A percentile compares a stretch with the other conserved stretches of the same genome.
phyloP scores from a whole-genome alignment of 179 eudicot species.

The Actinidia chinensis region DNA sequence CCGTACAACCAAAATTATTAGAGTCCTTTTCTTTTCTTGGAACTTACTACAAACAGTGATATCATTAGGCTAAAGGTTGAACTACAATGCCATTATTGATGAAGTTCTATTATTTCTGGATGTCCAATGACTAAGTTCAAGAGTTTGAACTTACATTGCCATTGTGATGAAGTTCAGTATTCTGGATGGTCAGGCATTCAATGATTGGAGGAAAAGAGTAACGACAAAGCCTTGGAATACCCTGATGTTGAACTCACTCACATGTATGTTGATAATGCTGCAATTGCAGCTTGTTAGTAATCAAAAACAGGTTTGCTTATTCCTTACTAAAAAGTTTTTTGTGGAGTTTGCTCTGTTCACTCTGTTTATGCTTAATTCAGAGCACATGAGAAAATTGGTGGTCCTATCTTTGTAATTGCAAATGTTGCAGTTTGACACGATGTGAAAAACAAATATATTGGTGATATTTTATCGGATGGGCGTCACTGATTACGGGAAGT shows the following conservation, averaged over 20 bases:
- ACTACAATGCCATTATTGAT: not conserved
- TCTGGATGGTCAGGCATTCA: conserved; percentile 60
- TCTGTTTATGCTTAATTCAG: not conserved
- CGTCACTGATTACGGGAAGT: conserved; percentile 95
- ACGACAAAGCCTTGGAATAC: conserved; percentile 63
- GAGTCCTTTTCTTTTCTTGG: not conserved
- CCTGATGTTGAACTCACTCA: conserved; percentile 96
- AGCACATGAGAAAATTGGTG: not conserved
- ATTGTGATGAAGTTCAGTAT: conserved; percentile 8
- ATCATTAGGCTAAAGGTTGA: not conserved
- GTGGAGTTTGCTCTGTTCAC: not conserved
- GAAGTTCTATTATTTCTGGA: too few species aligned
- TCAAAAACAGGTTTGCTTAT: conserved; percentile 74
- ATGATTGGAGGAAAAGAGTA: conserved; percentile 95
- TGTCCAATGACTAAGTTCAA: too few species aligned
- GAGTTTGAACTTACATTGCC: too few species aligned
- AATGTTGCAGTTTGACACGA: conserved; percentile 86
- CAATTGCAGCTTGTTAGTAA: conserved; percentile 97
- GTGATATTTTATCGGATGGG: conserved; percentile 95
- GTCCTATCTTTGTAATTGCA: not conserved
- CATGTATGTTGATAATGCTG: conserved; percentile 98
- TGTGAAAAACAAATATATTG: conserved; percentile 92
- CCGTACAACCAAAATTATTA: too few species aligned
- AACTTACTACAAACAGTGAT: not conserved
- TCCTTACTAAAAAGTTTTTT: not conserved